A percentile compares a stretch with the other conserved stretches of the same genome.
Evolutionary conservation across 768 basidiomycete genomes (phyloP).

Genomic region (Amanita pallidorosea): DNA sequence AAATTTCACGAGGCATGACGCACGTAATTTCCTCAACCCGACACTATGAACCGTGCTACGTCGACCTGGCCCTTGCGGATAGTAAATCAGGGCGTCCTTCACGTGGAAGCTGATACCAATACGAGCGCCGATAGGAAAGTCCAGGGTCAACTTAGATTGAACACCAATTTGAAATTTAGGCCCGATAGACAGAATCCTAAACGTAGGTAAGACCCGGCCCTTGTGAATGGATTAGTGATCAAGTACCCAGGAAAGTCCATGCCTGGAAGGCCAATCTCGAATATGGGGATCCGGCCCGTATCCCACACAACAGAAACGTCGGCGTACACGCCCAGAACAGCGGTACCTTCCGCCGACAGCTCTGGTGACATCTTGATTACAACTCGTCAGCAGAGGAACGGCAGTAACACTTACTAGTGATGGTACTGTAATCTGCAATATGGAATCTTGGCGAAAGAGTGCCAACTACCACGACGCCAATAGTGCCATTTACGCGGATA

Average conservation of each 20-base stretch:
- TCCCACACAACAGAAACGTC: not conserved
- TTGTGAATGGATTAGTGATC: not conserved
- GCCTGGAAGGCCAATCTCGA: not conserved
- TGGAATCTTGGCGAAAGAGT: slow-evolving; percentile 36
- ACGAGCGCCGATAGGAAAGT: not conserved
- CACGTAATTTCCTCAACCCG: not conserved
- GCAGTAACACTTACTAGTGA: slow-evolving; percentile 17
- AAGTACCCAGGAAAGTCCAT: not conserved
- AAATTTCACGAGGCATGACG: not conserved
- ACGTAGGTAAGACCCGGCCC: not conserved
- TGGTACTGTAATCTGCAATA: slow-evolving; percentile 22
- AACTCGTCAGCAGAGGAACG: not conserved
- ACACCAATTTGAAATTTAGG: not conserved
- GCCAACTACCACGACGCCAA: slow-evolving; percentile 32
- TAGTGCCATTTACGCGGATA: slow-evolving; percentile 22
- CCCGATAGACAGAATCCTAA: not conserved
- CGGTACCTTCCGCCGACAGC: not conserved
- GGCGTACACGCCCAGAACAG: not conserved
- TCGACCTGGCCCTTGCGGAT: not conserved
- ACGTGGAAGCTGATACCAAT: not conserved
- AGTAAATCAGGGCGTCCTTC: not conserved
- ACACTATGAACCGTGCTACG: not conserved
- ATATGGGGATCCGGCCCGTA: not conserved
- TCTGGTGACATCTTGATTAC: not conserved
- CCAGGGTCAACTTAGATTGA: not conserved